Base-by-base conservation (phyloP, 75 land plant genomes). In the Larix kaempferi region DNA sequence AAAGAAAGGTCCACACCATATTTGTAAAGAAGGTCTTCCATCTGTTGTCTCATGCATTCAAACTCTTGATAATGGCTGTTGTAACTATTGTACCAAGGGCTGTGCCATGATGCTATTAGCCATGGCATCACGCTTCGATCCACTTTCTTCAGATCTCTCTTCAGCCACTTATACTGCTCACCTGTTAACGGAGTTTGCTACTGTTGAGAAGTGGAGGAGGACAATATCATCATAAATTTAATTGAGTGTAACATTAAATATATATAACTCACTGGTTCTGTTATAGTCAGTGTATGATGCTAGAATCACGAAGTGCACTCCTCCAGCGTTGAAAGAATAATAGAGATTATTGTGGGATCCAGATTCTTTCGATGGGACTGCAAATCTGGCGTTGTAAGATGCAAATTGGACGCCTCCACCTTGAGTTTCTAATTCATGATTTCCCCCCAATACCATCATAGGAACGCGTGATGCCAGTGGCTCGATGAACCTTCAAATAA, bases 361-460 rank as follows among this genome's bases (percentile, higher is more conserved):
- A 78, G 82, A 81, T 79, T 95, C 98, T 11, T 76, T 27, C 26
- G 88, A 83, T 11, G 97, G 99, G 77, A 96, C 99, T 19, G 97
- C 82, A 84, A 96, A 96, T 75, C 99, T 79, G 4, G 99, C 76
- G 39, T 84, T 75, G 81, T 96, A 96, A 56, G 99, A 89, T 49
- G 78, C 67, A 81, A 96, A 96, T 64, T 88, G 89, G 33, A 82
- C 74, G 11, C 84, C 85, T 55, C 73, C 82, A 26, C 73, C 84
- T 86, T 96, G 99, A 57, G 90, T 89, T 76, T 96, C 99, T 59
- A 92, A 87, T 61, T 96, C 97, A 80, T 96, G 99, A 84, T 96
- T 96, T 29, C 97, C 99, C 86, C 88, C 97, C 16, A 96, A 87
- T n/a, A 96, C 99, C 97, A 96, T 96, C 86, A 90, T 86, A 10